phyloP scores from a whole-genome alignment of 2,329 filamentous ascomycete genomes.

The Arachnomyces sp. region DNA sequence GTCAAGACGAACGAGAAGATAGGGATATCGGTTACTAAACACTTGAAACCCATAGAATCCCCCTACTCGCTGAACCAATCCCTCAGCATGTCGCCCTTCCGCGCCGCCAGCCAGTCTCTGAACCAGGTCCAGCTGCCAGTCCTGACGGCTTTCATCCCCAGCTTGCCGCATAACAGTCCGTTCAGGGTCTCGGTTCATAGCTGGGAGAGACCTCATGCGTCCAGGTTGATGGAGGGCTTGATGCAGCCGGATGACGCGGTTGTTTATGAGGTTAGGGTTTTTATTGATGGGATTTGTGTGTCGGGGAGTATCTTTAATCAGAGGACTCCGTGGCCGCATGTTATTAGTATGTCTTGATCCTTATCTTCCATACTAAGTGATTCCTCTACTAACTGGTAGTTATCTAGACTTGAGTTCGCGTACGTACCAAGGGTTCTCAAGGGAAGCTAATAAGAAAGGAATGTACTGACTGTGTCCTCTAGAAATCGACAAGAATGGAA shows the following conservation, averaged over 20 bases:
- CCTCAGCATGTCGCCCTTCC: conserved; percentile 21
- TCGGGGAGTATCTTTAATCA: conserved; percentile 53
- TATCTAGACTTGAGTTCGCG: conserved; percentile 27
- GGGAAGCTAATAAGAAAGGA: no score
- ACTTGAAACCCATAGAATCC: conserved; percentile 42
- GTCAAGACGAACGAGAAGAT: conserved; percentile 7
- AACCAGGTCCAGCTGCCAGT: conserved; percentile 47
- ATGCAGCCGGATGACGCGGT: conserved; percentile 50
- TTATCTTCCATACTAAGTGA: background rate
- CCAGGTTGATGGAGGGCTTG: conserved; percentile 48
- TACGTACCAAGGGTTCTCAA: conserved; percentile 13
- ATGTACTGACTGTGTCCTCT: conserved; percentile 33
- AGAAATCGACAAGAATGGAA: conserved; percentile 48
- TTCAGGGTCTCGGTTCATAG: conserved; percentile 70
- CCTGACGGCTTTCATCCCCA: conserved; percentile 64
- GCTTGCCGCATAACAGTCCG: conserved; percentile 47
- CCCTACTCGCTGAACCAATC: conserved; percentile 41
- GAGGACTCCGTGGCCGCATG: conserved; percentile 44
- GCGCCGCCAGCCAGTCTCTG: conserved; percentile 11
- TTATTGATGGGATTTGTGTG: conserved; percentile 58
- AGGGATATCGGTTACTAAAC: conserved; percentile 4
- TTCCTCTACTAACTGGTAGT: conserved; percentile 6
- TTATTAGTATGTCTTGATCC: conserved; percentile 38
- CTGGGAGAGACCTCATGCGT: conserved; percentile 57
- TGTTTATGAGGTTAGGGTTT: conserved; percentile 58